Percentiles rank a stretch among this genome's conserved stretches.
Conservation (phyloP, 305 asterid genomes). For the Ajuga reptans region DNA sequence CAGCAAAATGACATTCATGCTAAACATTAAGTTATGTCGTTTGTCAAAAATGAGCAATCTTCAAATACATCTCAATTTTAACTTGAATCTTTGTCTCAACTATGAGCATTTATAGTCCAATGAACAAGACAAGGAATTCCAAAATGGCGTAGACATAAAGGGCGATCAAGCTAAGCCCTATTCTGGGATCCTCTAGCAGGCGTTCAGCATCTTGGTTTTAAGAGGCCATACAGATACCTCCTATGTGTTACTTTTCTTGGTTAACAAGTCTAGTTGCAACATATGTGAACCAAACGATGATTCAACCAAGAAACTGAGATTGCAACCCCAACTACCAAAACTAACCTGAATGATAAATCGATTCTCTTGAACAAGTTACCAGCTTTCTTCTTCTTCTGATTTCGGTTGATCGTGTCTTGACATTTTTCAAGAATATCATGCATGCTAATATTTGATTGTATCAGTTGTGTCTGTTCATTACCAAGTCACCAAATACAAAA, state of each 20-base stretch:
- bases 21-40: constrained; percentile 8
- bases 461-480: constrained; percentile 47
- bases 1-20: not conserved
- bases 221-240: not conserved
- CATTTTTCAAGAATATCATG: constrained; percentile 58
- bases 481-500: constrained; percentile 19
- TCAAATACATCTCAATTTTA: not conserved
- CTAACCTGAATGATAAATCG: constrained; percentile 61
- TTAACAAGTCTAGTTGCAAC: constrained; percentile 16
- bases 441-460: constrained; percentile 42
- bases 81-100: not conserved
- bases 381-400: constrained; percentile 60
- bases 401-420: constrained; percentile 43
- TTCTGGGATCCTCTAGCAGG: not conserved
- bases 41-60: constrained; percentile 9
- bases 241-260: not conserved
- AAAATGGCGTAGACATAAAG: not conserved
- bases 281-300: constrained; percentile 7
- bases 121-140: not conserved
- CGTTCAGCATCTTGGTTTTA: constrained; percentile 4
- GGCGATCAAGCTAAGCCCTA: not conserved
- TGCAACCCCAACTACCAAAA: constrained; percentile 23
- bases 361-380: constrained; percentile 56
- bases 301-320: constrained; percentile 9
- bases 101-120: not conserved